Percentiles rank a stretch among this genome's conserved stretches.
These are phyloP conservation scores for Tetradesmus lagerheimii DNA, from an alignment of 139 green algal species.

Conservation along the genomic window DNA sequence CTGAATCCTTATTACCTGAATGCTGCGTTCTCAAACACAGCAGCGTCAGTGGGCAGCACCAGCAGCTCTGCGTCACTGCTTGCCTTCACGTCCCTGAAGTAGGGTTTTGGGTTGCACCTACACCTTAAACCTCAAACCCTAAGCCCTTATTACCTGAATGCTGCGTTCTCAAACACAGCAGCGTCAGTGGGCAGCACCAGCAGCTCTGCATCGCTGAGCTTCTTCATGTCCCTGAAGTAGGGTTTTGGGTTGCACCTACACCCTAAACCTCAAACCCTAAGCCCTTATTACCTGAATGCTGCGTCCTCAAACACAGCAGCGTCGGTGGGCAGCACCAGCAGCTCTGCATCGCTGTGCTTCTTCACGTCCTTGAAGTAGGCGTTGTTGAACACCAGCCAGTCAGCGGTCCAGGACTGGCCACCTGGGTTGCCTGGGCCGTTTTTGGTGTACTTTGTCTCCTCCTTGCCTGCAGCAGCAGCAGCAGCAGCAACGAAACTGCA, in stretches of 20 bases:
- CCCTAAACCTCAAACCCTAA: too few species aligned
- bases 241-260: too few species aligned
- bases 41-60: constrained; percentile 89
- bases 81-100: neutral
- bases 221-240: constrained; percentile 70
- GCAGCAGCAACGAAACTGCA: neutral
- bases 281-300: constrained; percentile 81
- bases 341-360: constrained; percentile 77
- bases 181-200: constrained; percentile 92
- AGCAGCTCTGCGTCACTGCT: constrained; percentile 78
- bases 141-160: constrained; percentile 82
- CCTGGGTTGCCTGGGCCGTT: constrained; percentile 83
- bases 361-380: constrained; percentile 67
- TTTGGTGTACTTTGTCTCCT: constrained; percentile 87
- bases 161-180: constrained; percentile 87
- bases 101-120: too few species aligned
- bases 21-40: too few species aligned
- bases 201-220: constrained; percentile 81
- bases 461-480: constrained; percentile 59
- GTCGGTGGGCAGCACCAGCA: constrained; percentile 94
- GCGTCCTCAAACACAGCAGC: constrained; percentile 88
- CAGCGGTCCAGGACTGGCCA: constrained; percentile 87
- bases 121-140: neutral
- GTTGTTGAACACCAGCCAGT: constrained; percentile 96
- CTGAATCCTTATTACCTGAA: too few species aligned